Evolutionary conservation across 1,284 basidiomycete genomes (phyloP).

Genomic region (Microbotryomycetes sp.): DNA sequence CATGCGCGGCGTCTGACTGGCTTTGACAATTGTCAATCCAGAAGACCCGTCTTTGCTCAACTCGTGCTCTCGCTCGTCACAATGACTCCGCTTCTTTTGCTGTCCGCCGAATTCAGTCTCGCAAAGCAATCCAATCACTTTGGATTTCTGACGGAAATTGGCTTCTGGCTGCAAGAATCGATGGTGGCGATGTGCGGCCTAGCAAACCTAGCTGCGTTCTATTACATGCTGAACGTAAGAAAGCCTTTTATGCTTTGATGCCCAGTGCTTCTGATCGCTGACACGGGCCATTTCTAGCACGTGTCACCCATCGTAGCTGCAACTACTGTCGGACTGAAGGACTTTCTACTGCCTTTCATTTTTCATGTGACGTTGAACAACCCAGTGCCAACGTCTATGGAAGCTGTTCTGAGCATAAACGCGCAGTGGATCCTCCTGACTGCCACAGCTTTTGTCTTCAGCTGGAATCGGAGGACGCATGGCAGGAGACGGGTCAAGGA

Average conservation of each 20-base stretch:
- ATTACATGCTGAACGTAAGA: neutral
- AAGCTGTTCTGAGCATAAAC: neutral
- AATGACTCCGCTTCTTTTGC: neutral
- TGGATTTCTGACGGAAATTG: constrained; percentile 6
- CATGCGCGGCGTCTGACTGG: too few species aligned
- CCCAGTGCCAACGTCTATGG: neutral
- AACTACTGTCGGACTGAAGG: neutral
- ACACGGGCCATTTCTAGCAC: too few species aligned
- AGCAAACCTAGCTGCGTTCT: constrained; percentile 5
- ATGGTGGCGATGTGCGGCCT: neutral
- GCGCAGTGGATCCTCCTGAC: neutral
- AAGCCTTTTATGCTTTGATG: neutral
- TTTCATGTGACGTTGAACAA: neutral
- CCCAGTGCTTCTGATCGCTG: neutral
- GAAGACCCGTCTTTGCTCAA: neutral
- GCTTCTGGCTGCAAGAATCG: constrained; percentile 7
- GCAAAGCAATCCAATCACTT: constrained; percentile 3
- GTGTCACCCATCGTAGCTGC: neutral
- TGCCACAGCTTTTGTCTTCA: neutral
- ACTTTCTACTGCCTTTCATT: neutral
- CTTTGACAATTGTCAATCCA: too few species aligned
- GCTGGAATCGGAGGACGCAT: neutral
- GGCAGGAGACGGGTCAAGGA: too few species aligned
- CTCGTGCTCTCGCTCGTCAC: neutral
- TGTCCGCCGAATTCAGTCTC: neutral